Percentiles rank a stretch among this genome's conserved stretches.
phyloP scores from a whole-genome alignment of 164 flowering plant species.

The Magnolia sinica region DNA sequence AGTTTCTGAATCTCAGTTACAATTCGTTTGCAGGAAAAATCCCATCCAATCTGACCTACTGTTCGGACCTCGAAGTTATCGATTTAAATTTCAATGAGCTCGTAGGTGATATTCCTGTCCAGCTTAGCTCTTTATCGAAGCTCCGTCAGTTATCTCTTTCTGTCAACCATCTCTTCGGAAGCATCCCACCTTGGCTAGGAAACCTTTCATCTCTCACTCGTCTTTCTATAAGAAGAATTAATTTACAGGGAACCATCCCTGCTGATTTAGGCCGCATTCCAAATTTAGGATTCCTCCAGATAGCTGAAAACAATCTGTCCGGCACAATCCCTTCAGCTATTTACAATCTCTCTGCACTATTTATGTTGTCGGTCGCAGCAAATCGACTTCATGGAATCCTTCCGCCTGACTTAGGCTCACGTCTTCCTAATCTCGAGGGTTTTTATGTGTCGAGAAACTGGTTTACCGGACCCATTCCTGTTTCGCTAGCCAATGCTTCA shows the following conservation, averaged over 20 bases:
- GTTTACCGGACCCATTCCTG: conserved; percentile 12
- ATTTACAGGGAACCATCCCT: conserved; percentile 18
- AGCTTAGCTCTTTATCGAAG: not conserved
- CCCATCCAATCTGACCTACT: conserved; percentile 26
- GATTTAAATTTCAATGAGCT: not conserved
- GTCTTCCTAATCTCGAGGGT: conserved; percentile 17
- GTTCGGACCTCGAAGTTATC: conserved; percentile 11
- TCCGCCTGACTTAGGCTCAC: conserved; percentile 19
- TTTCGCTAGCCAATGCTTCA: conserved; percentile 12
- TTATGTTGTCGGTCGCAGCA: not conserved
- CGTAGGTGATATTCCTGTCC: not conserved
- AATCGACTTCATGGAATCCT: conserved; percentile 27
- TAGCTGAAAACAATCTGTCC: conserved; percentile 10
- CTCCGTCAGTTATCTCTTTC: not conserved
- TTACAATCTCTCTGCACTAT: conserved; percentile 23
- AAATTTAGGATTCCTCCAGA: not conserved
- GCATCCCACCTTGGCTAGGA: conserved; percentile 11
- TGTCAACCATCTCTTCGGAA: not conserved
- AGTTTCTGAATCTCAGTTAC: conserved; percentile 27
- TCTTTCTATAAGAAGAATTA: not conserved
- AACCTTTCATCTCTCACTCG: conserved; percentile 10
- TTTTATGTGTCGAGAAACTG: not conserved
- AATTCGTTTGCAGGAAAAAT: conserved; percentile 31
- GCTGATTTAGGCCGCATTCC: conserved; percentile 8
- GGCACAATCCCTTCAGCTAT: conserved; percentile 28